These are phyloP conservation scores for Penicillium cinerascens DNA, from an alignment of 495 filamentous ascomycete species.

Conservation along the genomic window DNA sequence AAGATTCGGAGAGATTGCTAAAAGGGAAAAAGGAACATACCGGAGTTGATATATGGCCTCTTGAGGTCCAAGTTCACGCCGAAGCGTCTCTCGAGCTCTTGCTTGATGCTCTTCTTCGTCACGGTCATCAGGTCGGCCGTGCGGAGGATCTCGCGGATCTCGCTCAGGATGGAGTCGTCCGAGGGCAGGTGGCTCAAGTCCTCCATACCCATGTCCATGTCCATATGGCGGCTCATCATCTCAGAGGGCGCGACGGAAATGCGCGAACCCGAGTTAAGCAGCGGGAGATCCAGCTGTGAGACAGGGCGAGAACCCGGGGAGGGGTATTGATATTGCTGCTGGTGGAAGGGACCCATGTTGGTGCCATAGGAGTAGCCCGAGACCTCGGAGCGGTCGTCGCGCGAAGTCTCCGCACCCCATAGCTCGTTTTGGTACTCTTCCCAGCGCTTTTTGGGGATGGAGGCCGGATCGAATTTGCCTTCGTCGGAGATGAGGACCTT, in stretches of 20 bases:
- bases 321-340: conserved; percentile 31
- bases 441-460: conserved; percentile 97
- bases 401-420: conserved; percentile 80
- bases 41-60: conserved; percentile 89
- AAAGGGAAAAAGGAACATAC: conserved; percentile 42
- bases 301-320: conserved; percentile 63
- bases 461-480: conserved; percentile 92
- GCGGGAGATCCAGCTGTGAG: conserved; percentile 64
- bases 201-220: conserved; percentile 65
- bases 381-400: conserved; percentile 85
- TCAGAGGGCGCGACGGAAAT: conserved; percentile 82
- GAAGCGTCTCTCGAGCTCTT: conserved; percentile 86
- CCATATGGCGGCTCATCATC: conserved; percentile 56
- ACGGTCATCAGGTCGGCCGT: conserved; percentile 95
- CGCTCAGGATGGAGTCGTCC: conserved; percentile 86
- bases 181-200: conserved; percentile 69
- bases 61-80: conserved; percentile 73
- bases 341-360: conserved; percentile 63
- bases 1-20: neutral
- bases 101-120: conserved; percentile 97
- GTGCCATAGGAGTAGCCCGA: conserved; percentile 91
- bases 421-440: conserved; percentile 98
- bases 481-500: conserved; percentile 95
- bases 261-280: conserved; percentile 53
- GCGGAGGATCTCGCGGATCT: conserved; percentile 89